phyloP scores from a whole-genome alignment of 148 eudicot species.

The Vaccinium macrocarpon region DNA sequence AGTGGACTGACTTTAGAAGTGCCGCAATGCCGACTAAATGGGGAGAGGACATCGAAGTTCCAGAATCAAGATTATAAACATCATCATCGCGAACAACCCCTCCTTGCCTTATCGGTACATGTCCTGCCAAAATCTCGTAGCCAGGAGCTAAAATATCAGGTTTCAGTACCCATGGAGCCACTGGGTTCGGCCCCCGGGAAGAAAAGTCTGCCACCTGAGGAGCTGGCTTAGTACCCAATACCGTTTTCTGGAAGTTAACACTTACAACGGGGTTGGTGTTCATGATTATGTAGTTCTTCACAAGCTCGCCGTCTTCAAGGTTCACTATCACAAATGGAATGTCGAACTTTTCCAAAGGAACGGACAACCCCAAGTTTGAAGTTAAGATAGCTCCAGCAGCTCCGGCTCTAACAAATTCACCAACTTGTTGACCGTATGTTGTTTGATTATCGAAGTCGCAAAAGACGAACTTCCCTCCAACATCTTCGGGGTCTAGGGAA shows the following conservation, averaged over 20 bases:
- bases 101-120: slow-evolving; percentile 7
- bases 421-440: neutral
- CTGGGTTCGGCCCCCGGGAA: neutral
- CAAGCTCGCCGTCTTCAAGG: slow-evolving; percentile 14
- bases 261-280: slow-evolving; percentile 3
- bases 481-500: slow-evolving; percentile 16
- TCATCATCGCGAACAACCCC: neutral
- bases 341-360: no score
- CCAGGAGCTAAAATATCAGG: slow-evolving; percentile 38
- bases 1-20: slow-evolving; percentile 23
- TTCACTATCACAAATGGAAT: slow-evolving; percentile 18
- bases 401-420: neutral
- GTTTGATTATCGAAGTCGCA: slow-evolving; percentile 17
- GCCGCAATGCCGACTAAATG: slow-evolving; percentile 25
- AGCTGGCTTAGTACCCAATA: no score
- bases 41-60: slow-evolving; percentile 29
- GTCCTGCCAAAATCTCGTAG: slow-evolving; percentile 26
- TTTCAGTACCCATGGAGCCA: slow-evolving; percentile 25
- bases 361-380: no score
- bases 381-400: slow-evolving; percentile 26
- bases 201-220: slow-evolving; percentile 13
- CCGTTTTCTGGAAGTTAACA: slow-evolving; percentile 15
- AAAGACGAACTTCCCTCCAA: slow-evolving; percentile 25
- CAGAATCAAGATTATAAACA: slow-evolving; percentile 12
- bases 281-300: slow-evolving; percentile 14